These are phyloP conservation scores for Tolypocladium sp. DNA, from an alignment of 2,329 filamentous ascomycete genomes.

Conservation along the genomic window DNA sequence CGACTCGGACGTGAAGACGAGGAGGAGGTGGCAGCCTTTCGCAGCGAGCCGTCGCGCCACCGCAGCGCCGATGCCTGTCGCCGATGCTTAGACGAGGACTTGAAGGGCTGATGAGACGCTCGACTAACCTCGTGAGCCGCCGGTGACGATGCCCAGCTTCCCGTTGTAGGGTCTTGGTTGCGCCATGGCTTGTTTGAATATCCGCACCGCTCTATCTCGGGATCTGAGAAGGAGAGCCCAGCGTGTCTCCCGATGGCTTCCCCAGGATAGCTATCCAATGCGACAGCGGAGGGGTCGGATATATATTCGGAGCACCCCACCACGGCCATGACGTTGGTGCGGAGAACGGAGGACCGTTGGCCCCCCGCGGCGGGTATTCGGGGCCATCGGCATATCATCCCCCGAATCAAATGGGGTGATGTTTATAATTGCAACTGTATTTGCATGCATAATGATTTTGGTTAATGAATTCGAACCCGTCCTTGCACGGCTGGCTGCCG, in stretches of 20 bases:
- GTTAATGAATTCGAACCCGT: neutral
- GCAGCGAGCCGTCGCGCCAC: constrained; percentile 47
- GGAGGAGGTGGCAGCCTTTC: constrained; percentile 50
- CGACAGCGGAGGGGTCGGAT: neutral
- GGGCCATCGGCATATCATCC: neutral
- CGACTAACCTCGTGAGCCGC: constrained; percentile 21
- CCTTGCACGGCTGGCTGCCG: neutral
- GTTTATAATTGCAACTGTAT: neutral
- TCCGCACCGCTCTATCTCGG: neutral
- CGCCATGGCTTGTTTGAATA: constrained; percentile 7
- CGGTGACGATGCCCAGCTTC: constrained; percentile 24
- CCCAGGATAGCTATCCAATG: neutral
- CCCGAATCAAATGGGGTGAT: neutral
- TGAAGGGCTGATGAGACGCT: neutral
- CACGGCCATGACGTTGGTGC: neutral
- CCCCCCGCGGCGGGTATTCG: neutral
- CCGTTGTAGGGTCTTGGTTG: constrained; percentile 16
- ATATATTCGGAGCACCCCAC: neutral
- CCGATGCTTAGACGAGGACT: neutral
- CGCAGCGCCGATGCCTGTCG: constrained; percentile 42
- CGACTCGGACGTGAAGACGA: constrained; percentile 50
- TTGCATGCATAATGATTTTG: neutral
- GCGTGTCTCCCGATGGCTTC: neutral
- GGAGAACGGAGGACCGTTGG: neutral
- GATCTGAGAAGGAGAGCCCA: neutral